A percentile compares a stretch with the other conserved stretches of the same genome.
phyloP scores from a whole-genome alignment of 192 early-diverging fungal genomes.

The Coemansia aciculifera region DNA sequence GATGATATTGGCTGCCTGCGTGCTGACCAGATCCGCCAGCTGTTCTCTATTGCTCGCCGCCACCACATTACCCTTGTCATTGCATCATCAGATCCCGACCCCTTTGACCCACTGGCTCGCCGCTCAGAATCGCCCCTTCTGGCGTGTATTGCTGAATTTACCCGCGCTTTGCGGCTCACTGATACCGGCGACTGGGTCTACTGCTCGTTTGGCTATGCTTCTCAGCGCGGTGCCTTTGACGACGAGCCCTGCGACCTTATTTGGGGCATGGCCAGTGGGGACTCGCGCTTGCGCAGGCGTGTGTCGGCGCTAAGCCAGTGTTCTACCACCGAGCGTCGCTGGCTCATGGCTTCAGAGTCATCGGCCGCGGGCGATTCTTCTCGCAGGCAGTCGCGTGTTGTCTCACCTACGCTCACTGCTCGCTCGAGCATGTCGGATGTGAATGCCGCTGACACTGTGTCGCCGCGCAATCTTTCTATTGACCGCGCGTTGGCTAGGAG shows the following conservation, averaged over 20 bases:
- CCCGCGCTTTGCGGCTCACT: slow-evolving; percentile 30
- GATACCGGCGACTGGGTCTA: slow-evolving; percentile 21
- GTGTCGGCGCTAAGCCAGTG: slow-evolving; percentile 53
- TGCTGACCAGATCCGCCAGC: slow-evolving; percentile 18
- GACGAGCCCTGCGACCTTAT: slow-evolving; percentile 12
- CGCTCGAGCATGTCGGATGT: slow-evolving; percentile 48
- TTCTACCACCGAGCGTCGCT: slow-evolving; percentile 52
- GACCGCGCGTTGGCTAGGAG: slow-evolving; percentile 13
- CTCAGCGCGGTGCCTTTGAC: slow-evolving; percentile 33
- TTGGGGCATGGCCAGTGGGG: slow-evolving; percentile 15
- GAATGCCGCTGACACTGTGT: not conserved
- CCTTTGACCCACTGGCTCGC: slow-evolving; percentile 18
- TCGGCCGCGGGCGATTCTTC: slow-evolving; percentile 10
- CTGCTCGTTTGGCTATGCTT: slow-evolving; percentile 30
- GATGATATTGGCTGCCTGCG: slow-evolving; percentile 30
- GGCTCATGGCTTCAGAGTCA: slow-evolving; percentile 36
- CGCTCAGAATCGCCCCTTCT: not conserved
- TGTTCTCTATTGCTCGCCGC: slow-evolving; percentile 25
- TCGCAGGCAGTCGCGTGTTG: slow-evolving; percentile 36
- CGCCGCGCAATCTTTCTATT: slow-evolving; percentile 17
- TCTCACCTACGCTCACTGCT: slow-evolving; percentile 38
- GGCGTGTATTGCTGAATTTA: slow-evolving; percentile 33
- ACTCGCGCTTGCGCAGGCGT: slow-evolving; percentile 5
- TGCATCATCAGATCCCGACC: slow-evolving; percentile 13
- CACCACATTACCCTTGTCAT: slow-evolving; percentile 39